Percentiles rank a stretch among this genome's conserved stretches.
Conservation (phyloP, 1,284 basidiomycete species). For the Ganoderma leucocontextum region DNA sequence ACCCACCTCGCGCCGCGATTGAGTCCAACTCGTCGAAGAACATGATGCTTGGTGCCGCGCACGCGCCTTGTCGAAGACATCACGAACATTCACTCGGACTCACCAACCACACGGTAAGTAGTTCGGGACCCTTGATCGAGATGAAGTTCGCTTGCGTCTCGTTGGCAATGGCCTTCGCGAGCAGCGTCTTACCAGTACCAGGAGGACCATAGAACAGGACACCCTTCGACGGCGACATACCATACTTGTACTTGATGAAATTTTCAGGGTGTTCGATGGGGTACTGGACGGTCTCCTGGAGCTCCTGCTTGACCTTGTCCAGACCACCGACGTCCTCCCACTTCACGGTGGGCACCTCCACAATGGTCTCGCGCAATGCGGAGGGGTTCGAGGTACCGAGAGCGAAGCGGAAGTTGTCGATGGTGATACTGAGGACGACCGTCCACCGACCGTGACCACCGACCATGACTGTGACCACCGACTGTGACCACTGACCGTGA, state of each 20-base stretch:
- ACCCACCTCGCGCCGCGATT: no score
- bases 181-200: slow-evolving; percentile 95
- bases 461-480: no score
- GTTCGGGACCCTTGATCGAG: no score
- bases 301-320: slow-evolving; percentile 98
- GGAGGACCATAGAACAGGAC: slow-evolving; percentile 98
- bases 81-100: no score
- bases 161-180: slow-evolving; percentile 99
- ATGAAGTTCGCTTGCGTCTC: no score
- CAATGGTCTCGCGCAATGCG: slow-evolving; percentile 94
- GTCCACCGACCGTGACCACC: no score
- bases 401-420: slow-evolving; percentile 99
- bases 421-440: slow-evolving; percentile 96
- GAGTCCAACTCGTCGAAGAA: no score
- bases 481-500: no score
- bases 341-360: slow-evolving; percentile 94
- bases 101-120: no score
- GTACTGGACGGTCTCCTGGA: slow-evolving; percentile 99
- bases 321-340: slow-evolving; percentile 99
- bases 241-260: slow-evolving; percentile 99
- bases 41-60: no score
- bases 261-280: slow-evolving; percentile 99
- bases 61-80: no score
- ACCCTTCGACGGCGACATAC: slow-evolving; percentile 99
- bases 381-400: slow-evolving; percentile 96